phyloP scores from a whole-genome alignment of 2,329 filamentous ascomycete species.

The Sodiomyces alkalinus region DNA sequence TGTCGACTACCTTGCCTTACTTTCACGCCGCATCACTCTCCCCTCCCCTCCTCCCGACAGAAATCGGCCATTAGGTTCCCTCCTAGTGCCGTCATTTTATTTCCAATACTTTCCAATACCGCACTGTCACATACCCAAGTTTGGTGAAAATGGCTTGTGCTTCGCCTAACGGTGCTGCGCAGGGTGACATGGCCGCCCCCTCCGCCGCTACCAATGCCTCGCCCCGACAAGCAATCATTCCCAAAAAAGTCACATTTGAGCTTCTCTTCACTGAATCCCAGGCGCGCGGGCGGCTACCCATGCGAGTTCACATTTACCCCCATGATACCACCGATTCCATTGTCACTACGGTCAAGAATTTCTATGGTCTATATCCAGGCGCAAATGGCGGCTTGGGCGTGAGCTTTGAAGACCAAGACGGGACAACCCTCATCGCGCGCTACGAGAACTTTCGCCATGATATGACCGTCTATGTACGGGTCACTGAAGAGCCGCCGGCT shows the following conservation, averaged over 20 bases:
- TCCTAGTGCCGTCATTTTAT: no score
- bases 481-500: constrained; percentile 46
- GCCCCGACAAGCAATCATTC: constrained; percentile 30
- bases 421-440: constrained; percentile 81
- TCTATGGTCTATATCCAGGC: constrained; percentile 86
- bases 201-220: constrained; percentile 28
- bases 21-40: no score
- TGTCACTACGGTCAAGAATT: constrained; percentile 96
- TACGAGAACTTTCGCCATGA: constrained; percentile 92
- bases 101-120: no score
- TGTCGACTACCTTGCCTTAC: no score
- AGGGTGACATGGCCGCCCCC: constrained; percentile 17
- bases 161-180: constrained; percentile 24
- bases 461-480: constrained; percentile 86
- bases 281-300: constrained; percentile 60
- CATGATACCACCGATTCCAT: constrained; percentile 97
- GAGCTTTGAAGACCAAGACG: constrained; percentile 84
- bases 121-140: no score
- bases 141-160: constrained; percentile 30
- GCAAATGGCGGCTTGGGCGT: constrained; percentile 58
- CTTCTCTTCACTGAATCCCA: constrained; percentile 55
- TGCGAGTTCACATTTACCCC: constrained; percentile 80
- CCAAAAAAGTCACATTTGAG: constrained; percentile 70
- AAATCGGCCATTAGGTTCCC: no score
- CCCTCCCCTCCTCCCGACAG: no score